Conservation (phyloP, 2,329 filamentous ascomycete genomes). For the Aphanocladium album region DNA sequence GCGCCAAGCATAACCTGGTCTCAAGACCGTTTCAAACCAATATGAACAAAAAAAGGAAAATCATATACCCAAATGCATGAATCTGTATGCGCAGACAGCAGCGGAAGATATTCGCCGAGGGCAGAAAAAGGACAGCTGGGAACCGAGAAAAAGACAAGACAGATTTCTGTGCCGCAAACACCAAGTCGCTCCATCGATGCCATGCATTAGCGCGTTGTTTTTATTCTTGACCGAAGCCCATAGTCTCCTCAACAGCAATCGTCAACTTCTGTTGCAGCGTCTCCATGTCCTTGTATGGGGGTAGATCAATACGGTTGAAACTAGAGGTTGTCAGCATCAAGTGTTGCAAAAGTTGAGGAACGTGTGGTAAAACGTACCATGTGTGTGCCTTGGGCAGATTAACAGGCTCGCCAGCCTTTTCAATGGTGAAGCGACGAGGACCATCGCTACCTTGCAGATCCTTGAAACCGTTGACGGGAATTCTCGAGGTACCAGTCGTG, state of each 20-base stretch:
- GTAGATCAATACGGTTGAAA: constrained; percentile 95
- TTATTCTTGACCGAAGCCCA: constrained; percentile 97
- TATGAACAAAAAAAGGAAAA: constrained; percentile 22
- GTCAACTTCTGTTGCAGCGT: constrained; percentile 83
- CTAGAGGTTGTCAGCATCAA: constrained; percentile 37
- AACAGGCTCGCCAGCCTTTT: constrained; percentile 86
- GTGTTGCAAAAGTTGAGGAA: no score
- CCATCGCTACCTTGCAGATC: constrained; percentile 96
- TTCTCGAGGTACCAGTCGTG: constrained; percentile 93
- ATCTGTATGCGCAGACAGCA: constrained; percentile 11
- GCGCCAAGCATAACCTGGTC: constrained; percentile 13
- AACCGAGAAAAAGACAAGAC: constrained; percentile 12
- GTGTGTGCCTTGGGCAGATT: constrained; percentile 97
- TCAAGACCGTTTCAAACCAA: constrained; percentile 13
- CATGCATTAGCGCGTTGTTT: constrained; percentile 27
- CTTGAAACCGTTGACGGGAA: constrained; percentile 99
- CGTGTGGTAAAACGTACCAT: constrained; percentile 61
- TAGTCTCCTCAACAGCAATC: constrained; percentile 96
- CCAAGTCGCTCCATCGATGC: constrained; percentile 1
- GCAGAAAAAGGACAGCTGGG: not conserved
- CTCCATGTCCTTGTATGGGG: constrained; percentile 86
- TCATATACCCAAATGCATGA: constrained; percentile 14
- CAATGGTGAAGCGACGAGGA: constrained; percentile 91
- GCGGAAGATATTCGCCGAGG: constrained; percentile 8
- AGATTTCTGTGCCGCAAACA: not conserved